phyloP scores from a whole-genome alignment of 139 green algal species.

The Monoraphidium neglectum region DNA sequence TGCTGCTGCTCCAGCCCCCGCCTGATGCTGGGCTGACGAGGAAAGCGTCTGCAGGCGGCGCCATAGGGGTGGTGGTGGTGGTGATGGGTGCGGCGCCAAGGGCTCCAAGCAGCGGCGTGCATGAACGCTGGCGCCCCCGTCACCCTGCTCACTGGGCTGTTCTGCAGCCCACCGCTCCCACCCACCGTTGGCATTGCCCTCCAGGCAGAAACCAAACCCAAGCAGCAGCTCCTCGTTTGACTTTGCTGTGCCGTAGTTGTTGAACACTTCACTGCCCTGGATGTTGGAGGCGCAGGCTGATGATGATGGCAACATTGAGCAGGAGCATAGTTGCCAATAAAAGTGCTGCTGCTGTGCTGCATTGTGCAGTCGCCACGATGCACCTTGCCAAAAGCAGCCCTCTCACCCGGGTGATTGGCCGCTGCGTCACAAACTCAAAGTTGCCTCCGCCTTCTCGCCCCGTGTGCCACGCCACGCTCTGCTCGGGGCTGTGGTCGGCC shows the following conservation, averaged over 20 bases:
- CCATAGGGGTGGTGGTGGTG: too few relatives aligned
- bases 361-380: too few relatives aligned
- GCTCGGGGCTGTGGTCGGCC: conserved; percentile 37
- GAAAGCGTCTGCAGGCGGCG: too few relatives aligned
- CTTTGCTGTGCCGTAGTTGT: conserved; percentile 49
- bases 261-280: conserved; percentile 30
- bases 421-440: too few relatives aligned
- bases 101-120: not conserved
- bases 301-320: not conserved
- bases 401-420: too few relatives aligned
- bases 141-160: too few relatives aligned
- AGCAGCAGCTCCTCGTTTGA: conserved; percentile 51
- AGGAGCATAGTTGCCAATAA: too few relatives aligned
- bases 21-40: not conserved
- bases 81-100: not conserved
- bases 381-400: too few relatives aligned
- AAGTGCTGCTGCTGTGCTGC: too few relatives aligned
- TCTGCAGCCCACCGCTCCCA: too few relatives aligned
- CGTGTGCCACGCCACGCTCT: conserved; percentile 17
- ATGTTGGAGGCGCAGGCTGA: not conserved
- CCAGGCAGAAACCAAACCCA: conserved; percentile 45
- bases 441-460: too few relatives aligned
- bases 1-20: not conserved
- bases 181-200: conserved; percentile 34
- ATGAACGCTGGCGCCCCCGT: conserved; percentile 9